phyloP scores from a whole-genome alignment of 768 basidiomycete genomes.

The Collybia sp. region DNA sequence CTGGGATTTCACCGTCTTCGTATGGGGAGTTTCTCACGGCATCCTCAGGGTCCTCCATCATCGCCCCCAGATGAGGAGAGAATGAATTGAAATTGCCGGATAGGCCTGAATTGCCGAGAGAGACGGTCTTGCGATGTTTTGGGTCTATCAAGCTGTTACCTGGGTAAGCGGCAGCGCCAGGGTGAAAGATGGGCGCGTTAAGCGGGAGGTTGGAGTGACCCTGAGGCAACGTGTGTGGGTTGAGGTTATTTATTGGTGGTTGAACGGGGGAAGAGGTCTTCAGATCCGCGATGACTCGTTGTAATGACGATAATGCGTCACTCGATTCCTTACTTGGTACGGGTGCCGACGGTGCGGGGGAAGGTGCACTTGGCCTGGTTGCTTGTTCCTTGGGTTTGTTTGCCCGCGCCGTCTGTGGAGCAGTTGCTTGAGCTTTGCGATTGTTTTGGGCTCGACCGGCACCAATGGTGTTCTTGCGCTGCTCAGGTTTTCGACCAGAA shows the following conservation, averaged over 20 bases:
- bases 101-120: conserved; percentile 55
- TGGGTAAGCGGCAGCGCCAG: conserved; percentile 56
- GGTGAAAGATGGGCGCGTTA: conserved; percentile 74
- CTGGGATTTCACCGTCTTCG: conserved; percentile 80
- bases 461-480: conserved; percentile 47
- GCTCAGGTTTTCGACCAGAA: conserved; percentile 49
- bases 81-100: conserved; percentile 65
- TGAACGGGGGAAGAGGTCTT: conserved; percentile 76
- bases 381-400: conserved; percentile 34
- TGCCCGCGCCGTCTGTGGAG: conserved; percentile 52
- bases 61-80: conserved; percentile 76
- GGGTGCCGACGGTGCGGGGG: conserved; percentile 40
- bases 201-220: conserved; percentile 47
- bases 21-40: conserved; percentile 35
- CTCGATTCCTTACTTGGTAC: conserved; percentile 57
- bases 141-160: conserved; percentile 43
- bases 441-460: conserved; percentile 43
- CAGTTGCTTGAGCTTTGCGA: conserved; percentile 55
- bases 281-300: conserved; percentile 91
- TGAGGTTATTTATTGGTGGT: conserved; percentile 36
- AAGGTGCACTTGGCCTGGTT: conserved; percentile 26
- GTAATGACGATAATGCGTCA: conserved; percentile 81
- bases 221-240: conserved; percentile 46
- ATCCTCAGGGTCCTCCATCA: conserved; percentile 82
- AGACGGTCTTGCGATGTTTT: conserved; percentile 80